Percentiles rank a stretch among this genome's conserved stretches.
These are phyloP conservation scores for Chenopodium album DNA, from an alignment of 148 eudicot species.

Conservation along the genomic window DNA sequence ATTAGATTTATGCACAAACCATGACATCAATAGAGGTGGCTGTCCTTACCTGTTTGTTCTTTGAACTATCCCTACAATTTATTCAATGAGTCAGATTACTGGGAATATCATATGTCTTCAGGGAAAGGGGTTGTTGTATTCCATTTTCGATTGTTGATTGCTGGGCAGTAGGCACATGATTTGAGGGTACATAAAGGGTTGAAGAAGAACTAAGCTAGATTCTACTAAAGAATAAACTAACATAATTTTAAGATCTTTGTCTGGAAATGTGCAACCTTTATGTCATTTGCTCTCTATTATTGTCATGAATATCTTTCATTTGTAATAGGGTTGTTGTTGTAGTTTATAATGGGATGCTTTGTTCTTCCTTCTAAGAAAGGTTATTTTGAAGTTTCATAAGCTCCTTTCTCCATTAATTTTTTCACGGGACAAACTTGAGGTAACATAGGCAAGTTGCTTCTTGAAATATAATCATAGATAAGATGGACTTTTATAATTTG, in stretches of 20 bases:
- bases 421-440: too few relatives aligned
- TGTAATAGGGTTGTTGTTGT: too few relatives aligned
- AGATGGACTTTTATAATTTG: too few relatives aligned
- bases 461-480: too few relatives aligned
- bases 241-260: neutral
- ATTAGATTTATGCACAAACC: neutral
- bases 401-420: too few relatives aligned
- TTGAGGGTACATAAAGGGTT: neutral
- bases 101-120: too few relatives aligned
- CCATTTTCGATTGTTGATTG: too few relatives aligned
- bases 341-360: too few relatives aligned
- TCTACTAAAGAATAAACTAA: neutral
- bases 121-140: neutral
- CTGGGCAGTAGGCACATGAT: too few relatives aligned
- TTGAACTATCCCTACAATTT: neutral
- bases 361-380: too few relatives aligned
- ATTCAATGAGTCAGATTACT: neutral
- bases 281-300: neutral
- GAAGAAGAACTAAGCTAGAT: neutral
- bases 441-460: too few relatives aligned
- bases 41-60: neutral
- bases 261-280: neutral
- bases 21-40: neutral
- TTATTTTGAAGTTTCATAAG: too few relatives aligned
- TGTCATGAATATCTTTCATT: neutral